Evolutionary conservation across 306 rosid genomes (phyloP).

Genomic region (Fragaria ananassa): DNA sequence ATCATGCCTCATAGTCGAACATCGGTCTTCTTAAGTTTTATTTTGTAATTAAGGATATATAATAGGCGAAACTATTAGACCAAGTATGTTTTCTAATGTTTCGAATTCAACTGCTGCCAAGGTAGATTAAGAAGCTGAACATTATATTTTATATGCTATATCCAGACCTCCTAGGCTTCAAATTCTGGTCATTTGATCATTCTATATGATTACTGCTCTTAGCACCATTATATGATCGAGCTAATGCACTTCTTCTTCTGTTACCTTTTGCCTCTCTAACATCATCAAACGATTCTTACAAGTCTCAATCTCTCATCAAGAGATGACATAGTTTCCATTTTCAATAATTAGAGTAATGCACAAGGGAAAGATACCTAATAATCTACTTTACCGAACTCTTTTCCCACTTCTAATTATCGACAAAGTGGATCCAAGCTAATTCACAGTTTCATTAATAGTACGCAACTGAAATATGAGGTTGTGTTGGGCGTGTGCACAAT

Average conservation of each 20-base stretch:
- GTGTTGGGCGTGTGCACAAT: not conserved
- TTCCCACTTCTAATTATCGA: not conserved
- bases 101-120: not conserved
- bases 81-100: not conserved
- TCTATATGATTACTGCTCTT: not conserved
- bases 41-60: not conserved
- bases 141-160: too few species aligned
- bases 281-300: not conserved
- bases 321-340: not conserved
- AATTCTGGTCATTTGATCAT: not conserved
- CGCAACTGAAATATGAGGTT: not conserved
- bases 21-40: not conserved
- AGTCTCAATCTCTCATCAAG: not conserved
- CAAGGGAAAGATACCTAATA: not conserved
- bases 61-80: not conserved
- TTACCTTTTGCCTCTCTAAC: not conserved
- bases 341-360: not conserved
- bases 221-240: not conserved
- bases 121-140: not conserved
- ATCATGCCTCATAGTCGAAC: not conserved
- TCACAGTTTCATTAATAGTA: not conserved
- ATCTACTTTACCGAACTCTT: not conserved
- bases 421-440: not conserved
- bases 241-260: too few species aligned
- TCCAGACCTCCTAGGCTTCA: too few species aligned